These are phyloP conservation scores for Plenodomus biglobosus DNA, from an alignment of 2,329 filamentous ascomycete species.

Conservation along the genomic window DNA sequence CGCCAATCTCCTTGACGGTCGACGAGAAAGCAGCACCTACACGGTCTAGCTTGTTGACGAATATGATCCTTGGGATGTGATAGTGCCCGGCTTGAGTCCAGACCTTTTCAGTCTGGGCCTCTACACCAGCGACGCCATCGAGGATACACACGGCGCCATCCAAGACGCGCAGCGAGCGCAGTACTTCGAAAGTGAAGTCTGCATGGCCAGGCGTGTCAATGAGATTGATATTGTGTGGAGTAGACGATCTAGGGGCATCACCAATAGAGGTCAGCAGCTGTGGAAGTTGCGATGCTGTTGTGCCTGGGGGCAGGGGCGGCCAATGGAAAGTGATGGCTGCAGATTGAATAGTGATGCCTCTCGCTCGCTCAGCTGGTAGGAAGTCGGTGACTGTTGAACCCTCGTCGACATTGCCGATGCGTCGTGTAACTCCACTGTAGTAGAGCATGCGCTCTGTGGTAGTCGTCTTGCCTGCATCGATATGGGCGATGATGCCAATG, in stretches of 20 bases:
- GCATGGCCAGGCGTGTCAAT: conserved; percentile 97
- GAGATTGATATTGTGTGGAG: conserved; percentile 54
- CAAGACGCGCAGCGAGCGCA: conserved; percentile 82
- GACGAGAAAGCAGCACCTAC: conserved; percentile 80
- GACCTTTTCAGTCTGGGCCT: conserved; percentile 95
- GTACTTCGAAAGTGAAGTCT: conserved; percentile 95
- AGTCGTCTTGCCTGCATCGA: conserved; percentile 97
- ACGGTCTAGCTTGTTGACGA: conserved; percentile 82
- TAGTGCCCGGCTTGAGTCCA: conserved; percentile 90
- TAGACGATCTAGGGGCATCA: conserved; percentile 50
- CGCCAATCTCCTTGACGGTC: conserved; percentile 82
- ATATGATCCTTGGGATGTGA: conserved; percentile 78
- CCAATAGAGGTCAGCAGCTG: conserved; percentile 37
- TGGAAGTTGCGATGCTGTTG: conserved; percentile 17
- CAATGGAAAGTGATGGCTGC: conserved; percentile 94
- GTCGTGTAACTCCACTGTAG: conserved; percentile 84
- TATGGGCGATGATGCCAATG: conserved; percentile 97
- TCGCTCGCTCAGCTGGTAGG: conserved; percentile 83
- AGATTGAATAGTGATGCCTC: conserved; percentile 97
- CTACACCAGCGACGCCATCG: conserved; percentile 89
- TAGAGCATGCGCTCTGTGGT: conserved; percentile 99
- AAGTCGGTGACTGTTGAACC: conserved; percentile 98
- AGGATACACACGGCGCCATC: conserved; percentile 92
- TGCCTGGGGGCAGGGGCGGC: conserved; percentile 63
- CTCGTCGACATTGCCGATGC: conserved; percentile 91